Percentiles rank a stretch among this genome's conserved stretches.
Evolutionary conservation across 2,329 filamentous ascomycete genomes (phyloP).

Genomic region (Aspergillus novofumigatus): DNA sequence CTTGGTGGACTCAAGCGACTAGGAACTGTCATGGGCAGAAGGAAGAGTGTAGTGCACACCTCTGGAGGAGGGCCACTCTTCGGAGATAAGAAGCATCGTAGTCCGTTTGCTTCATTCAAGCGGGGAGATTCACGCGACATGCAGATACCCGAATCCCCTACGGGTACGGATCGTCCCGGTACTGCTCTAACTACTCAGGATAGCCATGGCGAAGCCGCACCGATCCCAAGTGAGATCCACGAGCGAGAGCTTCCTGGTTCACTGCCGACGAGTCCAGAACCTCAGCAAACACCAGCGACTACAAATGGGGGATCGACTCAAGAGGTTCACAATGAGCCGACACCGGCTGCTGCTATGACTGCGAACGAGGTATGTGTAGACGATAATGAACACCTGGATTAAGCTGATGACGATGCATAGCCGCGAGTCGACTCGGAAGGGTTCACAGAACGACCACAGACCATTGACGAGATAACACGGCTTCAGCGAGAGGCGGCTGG

Average conservation of each 20-base stretch:
- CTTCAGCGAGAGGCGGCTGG: constrained; percentile 42
- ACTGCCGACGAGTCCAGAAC: constrained; percentile 17
- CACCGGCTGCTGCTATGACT: constrained; percentile 17
- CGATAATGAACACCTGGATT: background rate
- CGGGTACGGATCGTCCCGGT: constrained; percentile 28
- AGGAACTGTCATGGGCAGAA: constrained; percentile 46
- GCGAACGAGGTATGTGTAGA: constrained; percentile 20
- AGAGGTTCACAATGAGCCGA: constrained; percentile 13
- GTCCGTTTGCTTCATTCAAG: constrained; percentile 41
- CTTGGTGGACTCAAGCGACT: constrained; percentile 44
- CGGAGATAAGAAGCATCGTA: constrained; percentile 40
- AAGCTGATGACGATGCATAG: constrained; percentile 15
- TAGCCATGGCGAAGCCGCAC: constrained; percentile 16
- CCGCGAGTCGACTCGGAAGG: constrained; percentile 38
- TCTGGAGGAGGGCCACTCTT: constrained; percentile 24
- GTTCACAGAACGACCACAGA: constrained; percentile 37
- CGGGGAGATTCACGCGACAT: constrained; percentile 37
- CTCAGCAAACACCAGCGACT: constrained; percentile 15
- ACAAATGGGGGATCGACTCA: constrained; percentile 26
- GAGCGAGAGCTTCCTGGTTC: constrained; percentile 19
- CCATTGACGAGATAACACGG: constrained; percentile 42
- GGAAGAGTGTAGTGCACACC: constrained; percentile 41
- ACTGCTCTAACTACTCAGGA: constrained; percentile 27
- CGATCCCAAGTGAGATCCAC: constrained; percentile 24
- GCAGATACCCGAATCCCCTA: constrained; percentile 34